Percentiles rank a stretch among this genome's conserved stretches.
These are phyloP conservation scores for Phoenix dactylifera DNA, from an alignment of 176 grass and related monocot genomes.

Conservation along the genomic window DNA sequence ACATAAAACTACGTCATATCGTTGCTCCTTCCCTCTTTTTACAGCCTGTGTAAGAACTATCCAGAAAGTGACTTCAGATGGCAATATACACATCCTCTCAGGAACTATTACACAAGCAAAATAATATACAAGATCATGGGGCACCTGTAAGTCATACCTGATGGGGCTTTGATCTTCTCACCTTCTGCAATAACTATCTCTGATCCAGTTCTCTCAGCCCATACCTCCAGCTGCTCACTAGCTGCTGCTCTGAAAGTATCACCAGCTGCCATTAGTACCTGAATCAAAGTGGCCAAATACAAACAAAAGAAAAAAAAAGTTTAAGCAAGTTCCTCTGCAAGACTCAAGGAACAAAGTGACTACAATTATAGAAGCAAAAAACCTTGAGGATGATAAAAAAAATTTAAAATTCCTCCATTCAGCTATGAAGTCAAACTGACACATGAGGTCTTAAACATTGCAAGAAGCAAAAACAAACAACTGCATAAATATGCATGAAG, in stretches of 20 bases:
- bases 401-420: background rate
- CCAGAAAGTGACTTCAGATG: constrained; percentile 52
- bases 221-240: constrained; percentile 91
- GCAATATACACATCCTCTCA: background rate
- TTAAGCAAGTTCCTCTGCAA: background rate
- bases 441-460: no score
- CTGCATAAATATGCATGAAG: no score
- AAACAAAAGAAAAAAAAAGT: background rate
- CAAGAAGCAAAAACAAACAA: no score
- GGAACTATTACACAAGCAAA: no score
- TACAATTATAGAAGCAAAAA: no score
- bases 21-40: constrained; percentile 72
- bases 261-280: constrained; percentile 95
- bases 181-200: constrained; percentile 71
- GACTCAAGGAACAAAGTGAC: background rate
- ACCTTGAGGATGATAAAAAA: background rate
- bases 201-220: constrained; percentile 85
- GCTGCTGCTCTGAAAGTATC: constrained; percentile 93
- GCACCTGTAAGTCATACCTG: constrained; percentile 32
- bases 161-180: constrained; percentile 67
- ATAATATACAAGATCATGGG: constrained; percentile 2
- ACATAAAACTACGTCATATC: constrained; percentile 80
- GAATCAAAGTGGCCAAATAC: constrained; percentile 16
- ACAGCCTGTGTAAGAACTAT: constrained; percentile 98
- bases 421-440: background rate